Conservation (phyloP, 352 stramenopile genomes). For the Globisporangium paddicum region DNA sequence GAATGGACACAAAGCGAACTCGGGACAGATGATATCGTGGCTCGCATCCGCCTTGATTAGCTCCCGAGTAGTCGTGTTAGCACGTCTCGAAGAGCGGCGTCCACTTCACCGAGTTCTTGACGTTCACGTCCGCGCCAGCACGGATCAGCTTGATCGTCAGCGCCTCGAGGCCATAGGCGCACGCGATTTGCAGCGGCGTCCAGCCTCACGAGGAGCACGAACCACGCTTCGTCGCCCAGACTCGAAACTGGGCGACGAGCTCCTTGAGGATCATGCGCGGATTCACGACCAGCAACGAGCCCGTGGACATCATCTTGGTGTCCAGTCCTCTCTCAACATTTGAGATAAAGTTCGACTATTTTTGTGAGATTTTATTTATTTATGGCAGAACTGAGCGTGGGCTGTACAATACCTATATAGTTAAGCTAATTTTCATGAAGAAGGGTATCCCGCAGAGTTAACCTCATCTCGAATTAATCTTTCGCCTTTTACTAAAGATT, state of each 20-base stretch:
- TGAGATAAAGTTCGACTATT: too few species aligned
- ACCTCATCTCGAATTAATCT: constrained; percentile 85
- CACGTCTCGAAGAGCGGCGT: constrained; percentile 74
- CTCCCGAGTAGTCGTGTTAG: constrained; percentile 69
- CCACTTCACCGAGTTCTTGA: constrained; percentile 66
- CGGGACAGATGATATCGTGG: constrained; percentile 59
- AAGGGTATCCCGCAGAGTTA: constrained; percentile 30
- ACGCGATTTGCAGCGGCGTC: constrained; percentile 74
- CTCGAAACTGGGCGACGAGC: constrained; percentile 41
- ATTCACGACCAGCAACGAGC: too few species aligned
- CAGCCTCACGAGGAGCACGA: constrained; percentile 68
- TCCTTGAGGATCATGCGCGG: constrained; percentile 74
- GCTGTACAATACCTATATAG: background rate
- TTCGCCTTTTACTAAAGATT: constrained; percentile 95
- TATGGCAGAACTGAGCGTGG: background rate
- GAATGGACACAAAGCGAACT: constrained; percentile 77
- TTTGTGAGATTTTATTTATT: background rate
- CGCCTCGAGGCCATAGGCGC: constrained; percentile 68
- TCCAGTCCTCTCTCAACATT: too few species aligned
- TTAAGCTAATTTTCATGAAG: accelerated
- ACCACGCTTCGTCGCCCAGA: constrained; percentile 60
- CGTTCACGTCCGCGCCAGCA: constrained; percentile 60
- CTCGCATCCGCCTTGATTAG: constrained; percentile 62
- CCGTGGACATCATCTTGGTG: too few species aligned
- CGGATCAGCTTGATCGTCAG: constrained; percentile 76